phyloP scores from a whole-genome alignment of 768 basidiomycete genomes.

The Auriscalpium microsporum region DNA sequence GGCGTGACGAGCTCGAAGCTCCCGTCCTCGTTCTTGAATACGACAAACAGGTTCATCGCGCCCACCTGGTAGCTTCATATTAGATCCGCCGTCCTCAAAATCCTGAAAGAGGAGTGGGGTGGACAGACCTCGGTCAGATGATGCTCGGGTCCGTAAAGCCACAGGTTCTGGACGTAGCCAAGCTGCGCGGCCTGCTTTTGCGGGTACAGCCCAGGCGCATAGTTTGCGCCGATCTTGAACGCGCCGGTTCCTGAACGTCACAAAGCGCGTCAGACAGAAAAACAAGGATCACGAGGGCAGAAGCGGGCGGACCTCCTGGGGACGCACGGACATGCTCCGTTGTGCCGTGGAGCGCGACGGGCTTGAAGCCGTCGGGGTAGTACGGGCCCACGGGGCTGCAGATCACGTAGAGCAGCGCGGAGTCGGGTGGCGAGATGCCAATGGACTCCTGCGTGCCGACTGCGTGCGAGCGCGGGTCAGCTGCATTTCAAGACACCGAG shows the following conservation, averaged over 20 bases:
- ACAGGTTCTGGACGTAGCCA: conserved; percentile 74
- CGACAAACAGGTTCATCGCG: conserved; percentile 77
- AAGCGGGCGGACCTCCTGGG: conserved; percentile 53
- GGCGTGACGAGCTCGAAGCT: conserved; percentile 20
- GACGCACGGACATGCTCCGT: conserved; percentile 78
- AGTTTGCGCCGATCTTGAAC: conserved; percentile 59
- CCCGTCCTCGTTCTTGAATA: conserved; percentile 50
- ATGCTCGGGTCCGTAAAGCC: conserved; percentile 61
- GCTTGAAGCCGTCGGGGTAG: conserved; percentile 41
- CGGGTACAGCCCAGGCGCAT: conserved; percentile 52
- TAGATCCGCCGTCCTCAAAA: conserved; percentile 24
- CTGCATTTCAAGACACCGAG: not conserved
- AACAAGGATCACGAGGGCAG: too few relatives aligned
- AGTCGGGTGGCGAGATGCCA: conserved; percentile 41
- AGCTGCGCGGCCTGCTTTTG: conserved; percentile 54
- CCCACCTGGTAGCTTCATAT: conserved; percentile 44
- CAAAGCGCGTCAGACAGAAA: too few relatives aligned
- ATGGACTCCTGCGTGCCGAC: conserved; percentile 40
- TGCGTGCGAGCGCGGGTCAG: not conserved
- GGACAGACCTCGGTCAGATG: conserved; percentile 40
- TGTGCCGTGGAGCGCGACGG: conserved; percentile 53
- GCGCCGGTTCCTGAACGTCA: conserved; percentile 32
- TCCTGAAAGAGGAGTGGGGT: not conserved
- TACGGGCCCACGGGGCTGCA: conserved; percentile 40
- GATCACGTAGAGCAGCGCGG: conserved; percentile 44